A percentile compares a stretch with the other conserved stretches of the same genome.
These are phyloP conservation scores for Fusarium camptoceras DNA, from an alignment of 2,329 filamentous ascomycete genomes.

Conservation along the genomic window DNA sequence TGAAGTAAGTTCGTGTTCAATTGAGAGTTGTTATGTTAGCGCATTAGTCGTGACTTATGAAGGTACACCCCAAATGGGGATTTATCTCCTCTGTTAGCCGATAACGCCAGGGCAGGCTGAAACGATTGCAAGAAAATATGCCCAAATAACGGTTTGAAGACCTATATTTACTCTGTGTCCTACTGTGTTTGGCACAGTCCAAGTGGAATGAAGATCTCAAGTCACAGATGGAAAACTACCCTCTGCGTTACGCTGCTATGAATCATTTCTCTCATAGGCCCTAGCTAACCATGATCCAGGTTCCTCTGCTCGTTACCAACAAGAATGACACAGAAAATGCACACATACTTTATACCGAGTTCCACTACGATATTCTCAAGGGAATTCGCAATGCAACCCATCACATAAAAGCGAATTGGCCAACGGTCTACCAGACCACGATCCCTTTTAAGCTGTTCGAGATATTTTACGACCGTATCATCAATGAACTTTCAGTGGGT, in stretches of 20 bases:
- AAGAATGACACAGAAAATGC: neutral
- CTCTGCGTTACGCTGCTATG: neutral
- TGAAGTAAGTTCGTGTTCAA: neutral
- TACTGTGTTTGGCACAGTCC: neutral
- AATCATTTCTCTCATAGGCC: neutral
- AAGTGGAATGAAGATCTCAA: neutral
- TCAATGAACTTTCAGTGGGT: neutral
- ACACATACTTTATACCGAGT: neutral
- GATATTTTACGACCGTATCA: neutral
- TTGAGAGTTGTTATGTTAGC: neutral
- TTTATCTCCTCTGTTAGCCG: neutral
- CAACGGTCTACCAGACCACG: neutral
- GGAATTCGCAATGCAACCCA: neutral
- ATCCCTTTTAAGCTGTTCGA: neutral
- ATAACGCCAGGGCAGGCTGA: neutral
- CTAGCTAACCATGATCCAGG: neutral
- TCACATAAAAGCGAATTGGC: neutral
- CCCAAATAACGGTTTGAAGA: neutral
- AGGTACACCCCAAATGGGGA: neutral
- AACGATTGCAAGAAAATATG: neutral
- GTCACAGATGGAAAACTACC: neutral
- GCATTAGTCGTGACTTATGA: neutral
- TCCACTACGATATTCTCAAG: neutral
- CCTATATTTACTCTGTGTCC: neutral
- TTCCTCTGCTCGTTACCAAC: too few relatives aligned